Percentiles rank a stretch among this genome's conserved stretches.
phyloP scores from a whole-genome alignment of 768 basidiomycete species.

The Tricholoma sp. region DNA sequence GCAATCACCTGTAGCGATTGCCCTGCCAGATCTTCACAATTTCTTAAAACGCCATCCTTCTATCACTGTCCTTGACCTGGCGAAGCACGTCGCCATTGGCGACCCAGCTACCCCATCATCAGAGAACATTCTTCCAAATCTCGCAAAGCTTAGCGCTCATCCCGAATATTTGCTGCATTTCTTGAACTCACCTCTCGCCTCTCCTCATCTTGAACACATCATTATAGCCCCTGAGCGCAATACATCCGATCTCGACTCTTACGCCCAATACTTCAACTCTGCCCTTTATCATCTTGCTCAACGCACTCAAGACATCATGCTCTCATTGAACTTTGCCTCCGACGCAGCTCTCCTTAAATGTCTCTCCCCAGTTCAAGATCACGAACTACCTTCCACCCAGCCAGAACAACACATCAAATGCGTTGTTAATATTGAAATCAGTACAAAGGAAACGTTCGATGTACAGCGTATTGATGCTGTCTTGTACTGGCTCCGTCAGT shows the following conservation, averaged over 20 bases:
- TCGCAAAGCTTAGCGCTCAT: slow-evolving; percentile 6
- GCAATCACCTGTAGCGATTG: slow-evolving; percentile 5
- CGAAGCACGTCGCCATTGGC: slow-evolving; percentile 8
- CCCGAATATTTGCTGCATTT: slow-evolving; percentile 9
- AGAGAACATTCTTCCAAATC: slow-evolving; percentile 6
- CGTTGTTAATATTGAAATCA: neutral
- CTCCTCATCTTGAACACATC: slow-evolving; percentile 1
- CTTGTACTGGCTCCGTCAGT: neutral
- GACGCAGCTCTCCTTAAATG: slow-evolving; percentile 1
- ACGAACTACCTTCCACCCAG: neutral
- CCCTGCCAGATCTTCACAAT: slow-evolving; percentile 14
- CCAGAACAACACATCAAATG: neutral
- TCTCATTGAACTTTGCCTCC: slow-evolving; percentile 7
- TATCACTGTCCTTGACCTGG: slow-evolving; percentile 15
- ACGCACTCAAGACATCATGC: neutral
- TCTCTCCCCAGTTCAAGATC: neutral
- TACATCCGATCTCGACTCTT: neutral
- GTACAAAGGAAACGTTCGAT: neutral
- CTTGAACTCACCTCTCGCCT: slow-evolving; percentile 5
- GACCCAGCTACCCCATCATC: slow-evolving; percentile 2
- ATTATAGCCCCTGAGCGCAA: slow-evolving; percentile 1
- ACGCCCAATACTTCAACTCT: neutral
- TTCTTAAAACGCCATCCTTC: slow-evolving; percentile 16
- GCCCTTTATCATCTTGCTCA: slow-evolving; percentile 3
- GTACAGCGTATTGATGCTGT: neutral